Conservation (phyloP, 345 rosid species). For the Populus euphratica region DNA sequence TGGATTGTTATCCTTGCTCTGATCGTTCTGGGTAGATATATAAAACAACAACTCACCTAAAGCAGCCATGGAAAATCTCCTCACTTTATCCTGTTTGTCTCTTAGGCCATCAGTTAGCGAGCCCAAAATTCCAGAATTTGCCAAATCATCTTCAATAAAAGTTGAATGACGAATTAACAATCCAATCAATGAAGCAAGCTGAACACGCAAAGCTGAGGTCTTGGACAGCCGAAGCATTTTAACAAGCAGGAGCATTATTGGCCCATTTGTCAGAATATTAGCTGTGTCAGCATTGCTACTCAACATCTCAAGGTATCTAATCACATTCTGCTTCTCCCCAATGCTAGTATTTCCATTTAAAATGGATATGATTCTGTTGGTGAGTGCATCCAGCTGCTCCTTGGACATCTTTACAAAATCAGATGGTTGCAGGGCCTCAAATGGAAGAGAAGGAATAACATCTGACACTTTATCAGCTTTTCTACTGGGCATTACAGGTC, state of each 20-base stretch:
- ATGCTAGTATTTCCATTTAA: constrained; percentile 64
- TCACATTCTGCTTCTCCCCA: constrained; percentile 82
- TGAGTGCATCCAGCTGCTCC: constrained; percentile 67
- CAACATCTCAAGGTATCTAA: constrained; percentile 86
- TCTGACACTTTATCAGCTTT: constrained; percentile 73
- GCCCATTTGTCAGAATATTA: constrained; percentile 83
- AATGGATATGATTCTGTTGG: constrained; percentile 50
- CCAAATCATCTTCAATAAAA: constrained; percentile 73
- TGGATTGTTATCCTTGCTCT: constrained; percentile 53
- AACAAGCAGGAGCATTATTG: constrained; percentile 85
- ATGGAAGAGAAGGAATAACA: constrained; percentile 64
- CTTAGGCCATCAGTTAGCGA: constrained; percentile 87
- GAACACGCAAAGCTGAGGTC: constrained; percentile 81
- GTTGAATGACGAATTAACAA: constrained; percentile 91
- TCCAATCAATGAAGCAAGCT: constrained; percentile 88
- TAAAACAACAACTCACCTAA: constrained; percentile 93
- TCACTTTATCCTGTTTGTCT: constrained; percentile 88
- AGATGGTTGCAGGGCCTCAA: constrained; percentile 65
- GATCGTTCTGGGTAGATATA: constrained; percentile 89
- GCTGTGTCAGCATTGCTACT: constrained; percentile 88
- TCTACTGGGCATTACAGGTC: constrained; percentile 97
- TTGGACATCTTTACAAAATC: constrained; percentile 73
- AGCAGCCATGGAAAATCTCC: constrained; percentile 97
- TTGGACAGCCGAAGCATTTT: constrained; percentile 87
- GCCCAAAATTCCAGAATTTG: constrained; percentile 84